Percentiles rank a stretch among this genome's conserved stretches.
Conservation (phyloP, 345 rosid species). For the Populus tremula region DNA sequence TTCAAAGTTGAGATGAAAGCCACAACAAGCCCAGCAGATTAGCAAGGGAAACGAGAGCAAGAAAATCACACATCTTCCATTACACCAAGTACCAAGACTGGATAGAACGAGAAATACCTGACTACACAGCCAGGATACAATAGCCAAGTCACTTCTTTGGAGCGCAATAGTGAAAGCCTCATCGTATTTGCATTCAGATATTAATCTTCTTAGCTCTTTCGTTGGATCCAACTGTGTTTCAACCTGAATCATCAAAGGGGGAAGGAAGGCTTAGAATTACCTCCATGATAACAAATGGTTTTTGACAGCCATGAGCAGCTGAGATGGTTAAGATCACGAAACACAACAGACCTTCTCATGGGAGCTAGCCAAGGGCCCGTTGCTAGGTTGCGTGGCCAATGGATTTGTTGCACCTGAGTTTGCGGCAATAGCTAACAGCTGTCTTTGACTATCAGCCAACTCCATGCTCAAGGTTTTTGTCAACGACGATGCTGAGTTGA, state of each 20-base stretch:
- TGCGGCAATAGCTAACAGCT: conserved; percentile 64
- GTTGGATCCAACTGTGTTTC: conserved; percentile 74
- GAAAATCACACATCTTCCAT: neutral
- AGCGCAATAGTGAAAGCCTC: conserved; percentile 74
- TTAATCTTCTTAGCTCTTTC: conserved; percentile 58
- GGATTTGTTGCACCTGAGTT: conserved; percentile 52
- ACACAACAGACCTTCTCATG: conserved; percentile 54
- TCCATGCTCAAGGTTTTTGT: conserved; percentile 71
- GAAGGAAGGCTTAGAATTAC: conserved; percentile 2
- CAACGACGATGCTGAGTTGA: conserved; percentile 67
- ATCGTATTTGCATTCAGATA: conserved; percentile 68
- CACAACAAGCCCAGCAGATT: neutral
- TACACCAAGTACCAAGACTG: neutral
- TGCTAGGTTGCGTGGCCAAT: conserved; percentile 50
- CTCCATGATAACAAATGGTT: neutral
- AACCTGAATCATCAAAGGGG: conserved; percentile 36
- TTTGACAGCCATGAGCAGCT: neutral
- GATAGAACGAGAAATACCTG: conserved; percentile 45
- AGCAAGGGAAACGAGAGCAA: neutral
- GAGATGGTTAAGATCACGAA: neutral
- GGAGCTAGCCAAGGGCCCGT: conserved; percentile 61
- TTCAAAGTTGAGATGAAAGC: neutral
- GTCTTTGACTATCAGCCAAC: conserved; percentile 70
- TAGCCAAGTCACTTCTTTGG: conserved; percentile 74
- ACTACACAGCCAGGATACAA: conserved; percentile 85